phyloP scores from a whole-genome alignment of 1,139 yeast genomes.

The Pichia sp. region DNA sequence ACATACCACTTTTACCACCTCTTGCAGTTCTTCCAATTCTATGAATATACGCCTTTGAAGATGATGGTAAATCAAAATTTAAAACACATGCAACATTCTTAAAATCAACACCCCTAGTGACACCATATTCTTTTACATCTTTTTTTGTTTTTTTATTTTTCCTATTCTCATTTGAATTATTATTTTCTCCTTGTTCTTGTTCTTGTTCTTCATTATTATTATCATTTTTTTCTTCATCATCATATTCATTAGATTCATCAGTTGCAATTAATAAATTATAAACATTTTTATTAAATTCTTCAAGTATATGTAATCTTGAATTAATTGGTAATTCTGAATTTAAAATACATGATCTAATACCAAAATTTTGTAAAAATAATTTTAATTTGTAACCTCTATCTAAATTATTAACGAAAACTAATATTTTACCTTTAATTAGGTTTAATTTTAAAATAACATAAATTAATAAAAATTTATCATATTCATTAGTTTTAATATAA shows the following conservation, averaged over 20 bases:
- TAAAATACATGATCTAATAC: slow-evolving; percentile 79
- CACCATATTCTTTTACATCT: slow-evolving; percentile 69
- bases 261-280: slow-evolving; percentile 89
- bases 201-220: slow-evolving; percentile 43
- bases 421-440: slow-evolving; percentile 84
- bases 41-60: slow-evolving; percentile 87
- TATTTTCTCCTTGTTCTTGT: slow-evolving; percentile 33
- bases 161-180: not conserved
- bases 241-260: slow-evolving; percentile 68
- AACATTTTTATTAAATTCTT: slow-evolving; percentile 87
- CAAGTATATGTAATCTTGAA: slow-evolving; percentile 91
- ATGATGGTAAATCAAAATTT: slow-evolving; percentile 89
- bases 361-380: slow-evolving; percentile 89
- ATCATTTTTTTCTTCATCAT: slow-evolving; percentile 33
- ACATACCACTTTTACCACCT: slow-evolving; percentile 94
- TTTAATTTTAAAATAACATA: slow-evolving; percentile 88
- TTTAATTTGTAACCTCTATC: slow-evolving; percentile 94
- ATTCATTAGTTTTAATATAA: slow-evolving; percentile 79
- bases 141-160: slow-evolving; percentile 31
- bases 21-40: slow-evolving; percentile 97
- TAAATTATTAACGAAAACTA: slow-evolving; percentile 86
- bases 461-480: slow-evolving; percentile 84
- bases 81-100: slow-evolving; percentile 93
- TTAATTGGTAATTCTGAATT: slow-evolving; percentile 91
- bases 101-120: slow-evolving; percentile 95